Conservation (phyloP, 2,329 filamentous ascomycete genomes). For the Aspergillus sojae region DNA sequence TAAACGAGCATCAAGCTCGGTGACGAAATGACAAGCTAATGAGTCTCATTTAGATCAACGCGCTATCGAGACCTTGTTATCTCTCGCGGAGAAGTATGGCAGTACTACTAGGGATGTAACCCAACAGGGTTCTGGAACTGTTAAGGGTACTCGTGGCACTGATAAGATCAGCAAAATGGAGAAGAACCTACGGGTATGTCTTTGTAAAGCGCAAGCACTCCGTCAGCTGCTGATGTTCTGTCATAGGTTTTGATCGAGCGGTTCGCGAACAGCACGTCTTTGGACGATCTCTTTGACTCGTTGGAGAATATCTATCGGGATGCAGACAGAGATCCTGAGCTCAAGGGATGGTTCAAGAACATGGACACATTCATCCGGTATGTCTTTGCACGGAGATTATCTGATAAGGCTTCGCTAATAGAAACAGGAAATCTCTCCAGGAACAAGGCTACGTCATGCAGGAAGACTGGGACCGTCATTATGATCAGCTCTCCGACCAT, state of each 20-base stretch:
- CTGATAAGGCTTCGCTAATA: conserved; percentile 9
- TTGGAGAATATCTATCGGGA: conserved; percentile 85
- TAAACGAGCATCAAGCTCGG: neutral
- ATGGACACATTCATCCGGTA: conserved; percentile 72
- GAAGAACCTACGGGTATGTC: conserved; percentile 71
- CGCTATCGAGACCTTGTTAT: conserved; percentile 85
- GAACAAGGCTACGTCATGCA: conserved; percentile 91
- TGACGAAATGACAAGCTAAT: conserved; percentile 11
- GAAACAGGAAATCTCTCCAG: conserved; percentile 69
- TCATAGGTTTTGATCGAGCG: conserved; percentile 82
- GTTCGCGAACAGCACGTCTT: conserved; percentile 92
- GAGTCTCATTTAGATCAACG: conserved; percentile 62
- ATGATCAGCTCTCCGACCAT: conserved; percentile 81
- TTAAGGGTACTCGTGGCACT: conserved; percentile 71
- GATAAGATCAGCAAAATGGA: conserved; percentile 71
- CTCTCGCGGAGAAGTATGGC: conserved; percentile 81
- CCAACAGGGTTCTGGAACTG: conserved; percentile 65
- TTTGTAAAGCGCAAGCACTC: conserved; percentile 36
- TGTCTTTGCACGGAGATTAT: neutral
- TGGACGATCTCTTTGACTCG: conserved; percentile 80
- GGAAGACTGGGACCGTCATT: conserved; percentile 75
- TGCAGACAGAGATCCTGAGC: conserved; percentile 81
- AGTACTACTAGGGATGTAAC: conserved; percentile 70
- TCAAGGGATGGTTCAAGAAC: conserved; percentile 85
- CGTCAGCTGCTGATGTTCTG: conserved; percentile 52